Base-by-base conservation (phyloP, 2,329 filamentous ascomycete species). In the Berkeleyomyces basicola region DNA sequence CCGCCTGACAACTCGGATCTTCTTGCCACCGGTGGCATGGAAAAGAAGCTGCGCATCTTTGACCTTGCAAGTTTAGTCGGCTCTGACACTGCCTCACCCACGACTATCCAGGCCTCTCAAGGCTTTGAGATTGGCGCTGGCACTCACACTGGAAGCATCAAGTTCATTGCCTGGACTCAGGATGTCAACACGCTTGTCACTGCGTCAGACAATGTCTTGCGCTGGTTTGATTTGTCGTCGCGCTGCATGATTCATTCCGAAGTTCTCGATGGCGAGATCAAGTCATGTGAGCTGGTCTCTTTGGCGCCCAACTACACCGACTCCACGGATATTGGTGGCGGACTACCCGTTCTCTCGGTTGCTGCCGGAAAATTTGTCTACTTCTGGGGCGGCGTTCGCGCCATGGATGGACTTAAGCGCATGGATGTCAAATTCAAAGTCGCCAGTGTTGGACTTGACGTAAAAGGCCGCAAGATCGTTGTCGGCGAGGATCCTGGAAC, bases 1-100 rank as follows among this genome's bases (percentile, higher is more conserved):
- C 87, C 89, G 1, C 84, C 87, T 51, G 87, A 92, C 68, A 82
- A 85, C 61, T 85, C 84, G 31, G 87, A 88, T n/a, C 85, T 95
- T 63, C 79, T 99, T 37, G 93, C 92, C 4, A 97, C 93, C 0
- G 93, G 92, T 42, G 93, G 93, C 36, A 88, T 88, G 77, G 93
- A 99, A 76, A 97, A 96, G 80, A 96, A 93, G 74, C 81, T 99
- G 61, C 88, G 92, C 61, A 86, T 99, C 66, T 99, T 93, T 70
- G 92, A 97, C 69, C 78, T 99, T 14, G 83, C 83, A 14, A 82
- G 84, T 65, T 77, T 81, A 47, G 74, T 75, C 10, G 67, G 72
- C 68, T 65, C 72, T 7, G 74, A 73, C 43, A 36, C 44, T 39
- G 49, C 55, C 31, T 44, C 51, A 42, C 55, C 51, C 23, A 36